Evolutionary conservation across 2,329 filamentous ascomycete genomes (phyloP), one percentile per base, ranked within the genome.

Genomic region (Neonectria faginata): DNA sequence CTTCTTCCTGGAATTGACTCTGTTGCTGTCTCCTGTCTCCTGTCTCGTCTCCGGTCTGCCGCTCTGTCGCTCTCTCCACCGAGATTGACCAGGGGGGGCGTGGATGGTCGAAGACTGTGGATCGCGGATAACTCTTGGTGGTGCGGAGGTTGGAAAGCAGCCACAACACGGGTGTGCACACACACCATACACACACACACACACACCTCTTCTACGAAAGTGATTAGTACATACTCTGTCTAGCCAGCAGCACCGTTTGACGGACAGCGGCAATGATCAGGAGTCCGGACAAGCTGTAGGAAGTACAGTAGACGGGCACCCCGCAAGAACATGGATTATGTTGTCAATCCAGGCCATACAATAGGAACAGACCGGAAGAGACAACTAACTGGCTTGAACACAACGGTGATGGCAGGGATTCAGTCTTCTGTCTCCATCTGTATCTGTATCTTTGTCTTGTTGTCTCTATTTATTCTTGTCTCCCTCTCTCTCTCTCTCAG

Each of bases 111-210:
- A 41, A 31, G 45, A 22, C n/a, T 20, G 55, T 63, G 61, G 51
- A 55, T 44, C 39, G 18, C 39, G n/a, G 39, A 42, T 42, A 20
- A 51, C 36, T 58, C 51, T 25, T 56, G 51, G 61, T 64, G 61
- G 56, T 47, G 60, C 39, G 53, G 60, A 52, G 39, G 52, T 47
- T 50, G 22, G 36, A 50, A 62, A 57, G 60, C 54, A 47, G 57
- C 60, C 47, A 50, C 47, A 50, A n/a, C 36, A 8, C 36, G 36
- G 14, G 36, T 16, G 16, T 16, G 36, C 36, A 36, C 33, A 36
- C 33, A 36, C 33, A n/a, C n/a, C n/a, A n/a, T n/a, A n/a, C n/a
- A n/a, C n/a, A n/a, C n/a, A n/a, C 31, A 33, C 31, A 33, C 33
- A 33, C 44, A 25, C 47, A 31, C 47, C 27, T 31, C 18, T 10